Evolutionary conservation across 2,329 filamentous ascomycete species (phyloP), one percentile per base, ranked within the genome.

Genomic region (Chaetomium strumarium): DNA sequence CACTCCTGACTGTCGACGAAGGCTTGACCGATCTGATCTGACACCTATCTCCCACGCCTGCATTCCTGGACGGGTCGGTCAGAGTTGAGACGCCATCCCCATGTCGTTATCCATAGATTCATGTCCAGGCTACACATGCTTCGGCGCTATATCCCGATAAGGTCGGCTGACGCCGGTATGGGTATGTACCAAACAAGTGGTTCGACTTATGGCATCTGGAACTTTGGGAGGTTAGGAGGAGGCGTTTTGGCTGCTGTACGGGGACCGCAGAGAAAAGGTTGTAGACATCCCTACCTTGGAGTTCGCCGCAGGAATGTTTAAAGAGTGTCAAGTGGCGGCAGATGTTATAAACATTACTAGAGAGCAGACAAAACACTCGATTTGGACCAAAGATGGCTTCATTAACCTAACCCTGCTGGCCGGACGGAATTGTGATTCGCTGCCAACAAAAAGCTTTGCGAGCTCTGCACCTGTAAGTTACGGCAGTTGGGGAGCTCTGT

Each of bases 331-430:
- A 34, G 12, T 24, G 33, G 24, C 24, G 10, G 8, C 5, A 31
- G 37, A 29, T 31, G 36, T 37, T 17, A n/a, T n/a, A n/a, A 16
- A 38, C 41, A 38, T 24, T 29, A 20, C 33, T 46, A 30, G 45
- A 50, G 39, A 19, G 42, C 2, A 9, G 14, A 20, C 30, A 43
- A 43, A 51, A 51, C 53, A 48, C 51, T 49, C 50, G 55, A 59
- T 57, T 56, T 46, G 34, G 31, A 39, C 44, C 38, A 7, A 16
- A 40, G 58, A 61, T 62, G 53, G 57, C 52, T 58, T 46, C 46
- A 60, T 58, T 46, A 33, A 6, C 30, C 37, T 16, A 30, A 34
- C 17, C 45, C 30, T 37, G 36, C 12, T 16, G 29, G 5, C 4
- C 20, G 19, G 19, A 10, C 17, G 12, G 20, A 11, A 12, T 9